phyloP scores from a whole-genome alignment of 139 green algal species.

The Prasinococcaceae sp. region DNA sequence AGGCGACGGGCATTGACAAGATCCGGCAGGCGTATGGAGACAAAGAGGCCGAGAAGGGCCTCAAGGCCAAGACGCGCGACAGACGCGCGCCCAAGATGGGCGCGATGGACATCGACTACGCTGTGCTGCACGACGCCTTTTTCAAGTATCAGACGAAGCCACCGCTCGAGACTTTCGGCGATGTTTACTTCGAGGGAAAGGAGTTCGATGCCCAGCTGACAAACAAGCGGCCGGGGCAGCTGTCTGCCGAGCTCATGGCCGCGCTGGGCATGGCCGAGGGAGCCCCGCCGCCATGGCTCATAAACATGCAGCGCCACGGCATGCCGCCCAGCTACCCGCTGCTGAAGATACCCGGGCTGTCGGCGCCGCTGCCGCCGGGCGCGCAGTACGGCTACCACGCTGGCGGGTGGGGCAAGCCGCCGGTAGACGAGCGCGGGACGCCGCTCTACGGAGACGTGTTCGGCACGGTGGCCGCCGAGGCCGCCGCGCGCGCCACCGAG shows the following conservation, averaged over 20 bases:
- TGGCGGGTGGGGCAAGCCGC: constrained; percentile 93
- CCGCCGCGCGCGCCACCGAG: constrained; percentile 20
- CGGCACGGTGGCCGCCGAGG: constrained; percentile 18
- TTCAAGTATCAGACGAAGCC: constrained; percentile 95
- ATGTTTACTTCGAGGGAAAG: constrained; percentile 96
- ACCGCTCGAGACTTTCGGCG: constrained; percentile 60
- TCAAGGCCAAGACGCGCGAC: constrained; percentile 68
- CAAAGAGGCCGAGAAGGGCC: constrained; percentile 53
- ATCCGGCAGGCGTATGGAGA: constrained; percentile 74
- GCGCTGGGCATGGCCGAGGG: constrained; percentile 72
- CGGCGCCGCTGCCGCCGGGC: constrained; percentile 79
- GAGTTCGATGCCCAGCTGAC: constrained; percentile 33
- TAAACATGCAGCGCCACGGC: constrained; percentile 97
- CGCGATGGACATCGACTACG: constrained; percentile 96
- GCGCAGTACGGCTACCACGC: constrained; percentile 73
- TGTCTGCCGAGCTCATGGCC: constrained; percentile 45
- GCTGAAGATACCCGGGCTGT: constrained; percentile 79
- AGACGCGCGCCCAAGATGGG: constrained; percentile 69
- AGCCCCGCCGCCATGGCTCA: constrained; percentile 81
- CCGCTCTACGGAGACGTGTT: constrained; percentile 97
- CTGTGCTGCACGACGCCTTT: constrained; percentile 92
- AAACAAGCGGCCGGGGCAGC: constrained; percentile 24
- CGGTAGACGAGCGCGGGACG: constrained; percentile 70
- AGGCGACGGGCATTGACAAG: constrained; percentile 83
- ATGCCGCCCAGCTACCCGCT: constrained; percentile 86